phyloP scores from a whole-genome alignment of 2,329 filamentous ascomycete species.

The Sporothrix curviconia region DNA sequence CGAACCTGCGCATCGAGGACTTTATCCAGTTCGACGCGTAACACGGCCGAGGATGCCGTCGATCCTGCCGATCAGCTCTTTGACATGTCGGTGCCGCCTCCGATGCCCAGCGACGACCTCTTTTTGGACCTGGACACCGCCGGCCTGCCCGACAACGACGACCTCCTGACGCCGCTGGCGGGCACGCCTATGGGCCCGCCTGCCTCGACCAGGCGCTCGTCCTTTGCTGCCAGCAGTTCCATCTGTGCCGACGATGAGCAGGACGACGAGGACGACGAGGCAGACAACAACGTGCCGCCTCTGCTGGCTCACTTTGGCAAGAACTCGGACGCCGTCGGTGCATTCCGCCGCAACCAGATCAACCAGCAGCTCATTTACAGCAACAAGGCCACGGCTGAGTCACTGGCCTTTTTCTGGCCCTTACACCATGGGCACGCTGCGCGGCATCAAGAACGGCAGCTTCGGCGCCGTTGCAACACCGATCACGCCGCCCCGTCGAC shows the following conservation, averaged over 20 bases:
- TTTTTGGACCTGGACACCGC: constrained; percentile 24
- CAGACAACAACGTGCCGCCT: constrained; percentile 37
- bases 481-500: constrained; percentile 60
- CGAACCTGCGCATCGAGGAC: constrained; percentile 60
- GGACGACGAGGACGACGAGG: constrained; percentile 20
- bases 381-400: constrained; percentile 55
- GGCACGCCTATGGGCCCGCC: constrained; percentile 17
- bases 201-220: background rate
- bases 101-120: constrained; percentile 8
- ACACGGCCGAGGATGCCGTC: constrained; percentile 28
- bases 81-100: background rate
- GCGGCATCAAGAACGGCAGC: constrained; percentile 59
- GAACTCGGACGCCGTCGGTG: constrained; percentile 62
- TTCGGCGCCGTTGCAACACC: constrained; percentile 60
- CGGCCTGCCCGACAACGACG: constrained; percentile 40
- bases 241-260: constrained; percentile 30
- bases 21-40: constrained; percentile 61
- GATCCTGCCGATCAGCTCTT: constrained; percentile 11
- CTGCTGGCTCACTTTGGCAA: constrained; percentile 63
- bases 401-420: constrained; percentile 56
- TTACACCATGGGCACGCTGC: constrained; percentile 53
- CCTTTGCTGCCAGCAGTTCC: background rate
- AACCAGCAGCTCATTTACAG: constrained; percentile 55
- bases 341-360: constrained; percentile 66
- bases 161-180: constrained; percentile 44